A percentile compares a stretch with the other conserved stretches of the same genome.
phyloP scores from a whole-genome alignment of 139 green algal species.

The Zygnema cylindricum region DNA sequence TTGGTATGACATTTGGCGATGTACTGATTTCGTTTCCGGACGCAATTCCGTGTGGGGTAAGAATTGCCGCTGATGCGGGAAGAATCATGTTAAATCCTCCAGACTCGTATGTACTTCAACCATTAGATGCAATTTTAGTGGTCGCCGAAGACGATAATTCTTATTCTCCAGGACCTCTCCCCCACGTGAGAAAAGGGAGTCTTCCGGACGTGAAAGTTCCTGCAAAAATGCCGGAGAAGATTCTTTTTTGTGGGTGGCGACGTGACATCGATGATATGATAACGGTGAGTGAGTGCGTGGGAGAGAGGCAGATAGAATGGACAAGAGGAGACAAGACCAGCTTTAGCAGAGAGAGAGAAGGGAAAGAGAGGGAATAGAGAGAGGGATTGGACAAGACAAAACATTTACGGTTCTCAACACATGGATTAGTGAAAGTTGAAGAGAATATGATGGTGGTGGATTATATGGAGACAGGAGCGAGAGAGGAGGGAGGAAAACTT shows the following conservation, averaged over 20 bases:
- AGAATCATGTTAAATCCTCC: slow-evolving; percentile 63
- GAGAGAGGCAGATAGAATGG: too few species aligned
- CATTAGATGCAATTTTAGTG: slow-evolving; percentile 66
- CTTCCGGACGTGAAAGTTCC: slow-evolving; percentile 34
- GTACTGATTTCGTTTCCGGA: slow-evolving; percentile 64
- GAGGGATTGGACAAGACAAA: too few species aligned
- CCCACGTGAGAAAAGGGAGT: neutral
- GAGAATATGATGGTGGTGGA: neutral
- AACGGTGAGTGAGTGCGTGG: slow-evolving; percentile 24
- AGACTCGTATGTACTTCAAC: slow-evolving; percentile 60
- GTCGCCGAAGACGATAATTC: slow-evolving; percentile 73
- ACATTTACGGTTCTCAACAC: neutral
- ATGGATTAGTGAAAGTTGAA: neutral
- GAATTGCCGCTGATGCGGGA: neutral
- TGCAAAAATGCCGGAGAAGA: slow-evolving; percentile 62
- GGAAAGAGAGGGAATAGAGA: too few species aligned
- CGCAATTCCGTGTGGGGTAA: slow-evolving; percentile 64
- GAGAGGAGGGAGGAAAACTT: neutral
- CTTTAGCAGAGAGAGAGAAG: too few species aligned
- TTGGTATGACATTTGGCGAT: slow-evolving; percentile 62
- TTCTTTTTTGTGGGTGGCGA: slow-evolving; percentile 73
- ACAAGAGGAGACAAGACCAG: too few species aligned
- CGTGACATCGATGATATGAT: slow-evolving; percentile 75
- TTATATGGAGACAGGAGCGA: neutral
- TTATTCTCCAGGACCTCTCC: slow-evolving; percentile 57